Evolutionary conservation across 495 filamentous ascomycete genomes (phyloP).

Genomic region (Xylaria palmicola): DNA sequence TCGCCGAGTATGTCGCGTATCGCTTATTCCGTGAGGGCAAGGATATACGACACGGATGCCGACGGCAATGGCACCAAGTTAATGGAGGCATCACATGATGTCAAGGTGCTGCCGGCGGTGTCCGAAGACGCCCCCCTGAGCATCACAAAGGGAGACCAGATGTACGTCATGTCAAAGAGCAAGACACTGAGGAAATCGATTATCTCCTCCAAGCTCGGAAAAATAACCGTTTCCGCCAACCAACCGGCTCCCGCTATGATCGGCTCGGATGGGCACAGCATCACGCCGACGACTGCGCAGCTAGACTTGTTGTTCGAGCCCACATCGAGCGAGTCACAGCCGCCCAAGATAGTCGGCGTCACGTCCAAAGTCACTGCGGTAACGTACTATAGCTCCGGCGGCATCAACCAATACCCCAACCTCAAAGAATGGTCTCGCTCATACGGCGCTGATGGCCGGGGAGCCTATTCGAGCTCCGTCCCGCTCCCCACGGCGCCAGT

Average conservation of each 20-base stretch:
- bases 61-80: conserved; percentile 33
- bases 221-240: conserved; percentile 64
- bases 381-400: conserved; percentile 66
- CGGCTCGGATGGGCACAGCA: conserved; percentile 41
- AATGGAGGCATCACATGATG: conserved; percentile 52
- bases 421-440: conserved; percentile 46
- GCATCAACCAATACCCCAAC: conserved; percentile 55
- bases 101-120: conserved; percentile 74
- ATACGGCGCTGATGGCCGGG: conserved; percentile 51
- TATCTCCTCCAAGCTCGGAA: conserved; percentile 74
- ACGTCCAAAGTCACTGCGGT: conserved; percentile 68
- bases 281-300: conserved; percentile 59
- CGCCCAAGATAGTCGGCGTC: conserved; percentile 67
- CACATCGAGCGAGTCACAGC: conserved; percentile 50
- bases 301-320: conserved; percentile 75
- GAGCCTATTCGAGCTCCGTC: conserved; percentile 64
- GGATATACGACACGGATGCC: conserved; percentile 42
- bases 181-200: conserved; percentile 77
- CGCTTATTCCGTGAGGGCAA: conserved; percentile 68
- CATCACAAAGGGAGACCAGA: conserved; percentile 54
- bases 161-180: conserved; percentile 69
- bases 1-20: conserved; percentile 78
- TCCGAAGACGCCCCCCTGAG: conserved; percentile 77
- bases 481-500: conserved; percentile 65
- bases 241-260: conserved; percentile 74